These are phyloP conservation scores for Diaporthe batatas DNA, from an alignment of 2,329 filamentous ascomycete species.

Conservation along the genomic window DNA sequence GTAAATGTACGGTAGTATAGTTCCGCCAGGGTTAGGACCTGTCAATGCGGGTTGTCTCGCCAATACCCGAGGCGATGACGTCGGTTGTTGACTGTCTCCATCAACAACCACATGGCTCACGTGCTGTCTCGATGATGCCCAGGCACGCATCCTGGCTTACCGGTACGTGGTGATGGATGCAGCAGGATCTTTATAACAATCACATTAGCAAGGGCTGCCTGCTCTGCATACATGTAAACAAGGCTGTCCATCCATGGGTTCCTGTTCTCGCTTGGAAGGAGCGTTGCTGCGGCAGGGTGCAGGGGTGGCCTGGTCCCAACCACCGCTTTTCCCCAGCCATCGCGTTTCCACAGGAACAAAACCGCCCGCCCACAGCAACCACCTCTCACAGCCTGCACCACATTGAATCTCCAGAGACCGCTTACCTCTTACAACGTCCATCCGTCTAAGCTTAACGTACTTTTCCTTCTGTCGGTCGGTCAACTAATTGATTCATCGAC, in stretches of 20 bases:
- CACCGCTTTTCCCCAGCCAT: constrained; percentile 42
- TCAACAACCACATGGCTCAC: constrained; percentile 6
- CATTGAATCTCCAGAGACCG: not conserved
- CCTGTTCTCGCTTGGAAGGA: constrained; percentile 13
- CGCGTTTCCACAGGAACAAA: constrained; percentile 43
- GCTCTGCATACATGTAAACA: not conserved
- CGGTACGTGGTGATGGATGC: not conserved
- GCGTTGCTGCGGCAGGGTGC: constrained; percentile 30
- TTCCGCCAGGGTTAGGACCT: not conserved
- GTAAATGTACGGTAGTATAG: not conserved
- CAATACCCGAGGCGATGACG: constrained; percentile 33
- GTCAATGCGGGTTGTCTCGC: constrained; percentile 28
- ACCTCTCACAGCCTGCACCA: constrained; percentile 31
- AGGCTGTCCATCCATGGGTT: constrained; percentile 1
- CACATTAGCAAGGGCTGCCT: not conserved
- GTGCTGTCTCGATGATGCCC: not conserved
- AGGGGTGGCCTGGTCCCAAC: constrained; percentile 38
- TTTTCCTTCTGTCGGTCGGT: not conserved
- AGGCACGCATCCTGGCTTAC: not conserved
- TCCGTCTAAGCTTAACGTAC: not conserved
- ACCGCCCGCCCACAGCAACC: constrained; percentile 34
- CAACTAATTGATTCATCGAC: not conserved
- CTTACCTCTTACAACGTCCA: not conserved
- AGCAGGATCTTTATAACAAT: not conserved
- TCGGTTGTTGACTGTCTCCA: constrained; percentile 19